phyloP scores from a whole-genome alignment of 1,139 yeast species.

The Debaryomycetaceae sp. region DNA sequence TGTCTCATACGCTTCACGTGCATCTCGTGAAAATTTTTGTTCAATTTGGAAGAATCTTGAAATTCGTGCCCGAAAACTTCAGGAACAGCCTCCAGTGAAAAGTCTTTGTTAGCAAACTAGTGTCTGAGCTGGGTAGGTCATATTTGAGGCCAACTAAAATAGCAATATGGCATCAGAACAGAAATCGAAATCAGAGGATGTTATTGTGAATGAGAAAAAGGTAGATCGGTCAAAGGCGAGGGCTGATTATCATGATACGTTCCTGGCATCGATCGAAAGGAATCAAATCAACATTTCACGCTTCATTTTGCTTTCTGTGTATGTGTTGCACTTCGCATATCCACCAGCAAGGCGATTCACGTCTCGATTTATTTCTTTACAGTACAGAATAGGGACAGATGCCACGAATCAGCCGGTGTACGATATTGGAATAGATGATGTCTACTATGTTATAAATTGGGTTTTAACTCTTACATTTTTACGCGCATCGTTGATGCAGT shows the following conservation, averaged over 20 bases:
- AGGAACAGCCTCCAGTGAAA: not conserved
- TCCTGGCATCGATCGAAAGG: slow-evolving; percentile 31
- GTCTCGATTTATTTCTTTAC: slow-evolving; percentile 47
- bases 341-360: slow-evolving; percentile 24
- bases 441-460: slow-evolving; percentile 53
- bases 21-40: not conserved
- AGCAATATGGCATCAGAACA: not conserved
- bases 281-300: slow-evolving; percentile 39
- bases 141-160: not conserved
- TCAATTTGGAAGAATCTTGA: not conserved
- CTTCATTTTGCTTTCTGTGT: slow-evolving; percentile 24
- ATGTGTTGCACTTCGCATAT: slow-evolving; percentile 21
- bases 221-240: slow-evolving; percentile 2
- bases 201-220: not conserved
- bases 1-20: not conserved
- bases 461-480: slow-evolving; percentile 55
- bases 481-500: slow-evolving; percentile 59
- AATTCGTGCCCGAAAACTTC: not conserved
- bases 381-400: slow-evolving; percentile 32
- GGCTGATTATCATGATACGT: slow-evolving; percentile 17
- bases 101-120: not conserved
- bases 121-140: not conserved
- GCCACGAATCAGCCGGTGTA: slow-evolving; percentile 27
- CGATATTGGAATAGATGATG: slow-evolving; percentile 58
- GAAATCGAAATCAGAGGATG: not conserved